phyloP scores from a whole-genome alignment of 495 filamentous ascomycete species.

The Neurospora sp. region DNA sequence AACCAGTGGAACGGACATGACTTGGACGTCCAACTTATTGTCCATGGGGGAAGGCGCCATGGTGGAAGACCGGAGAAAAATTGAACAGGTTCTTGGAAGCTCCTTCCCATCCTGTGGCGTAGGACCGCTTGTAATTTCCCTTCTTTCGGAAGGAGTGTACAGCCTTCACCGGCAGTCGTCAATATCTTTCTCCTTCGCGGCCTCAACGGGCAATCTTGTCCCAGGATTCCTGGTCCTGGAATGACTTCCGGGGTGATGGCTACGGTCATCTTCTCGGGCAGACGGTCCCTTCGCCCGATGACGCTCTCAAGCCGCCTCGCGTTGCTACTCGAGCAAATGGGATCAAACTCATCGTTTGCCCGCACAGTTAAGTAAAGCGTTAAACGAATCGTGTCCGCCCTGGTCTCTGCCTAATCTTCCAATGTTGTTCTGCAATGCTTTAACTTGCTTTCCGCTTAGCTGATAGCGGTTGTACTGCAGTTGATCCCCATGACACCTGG shows the following conservation, averaged over 20 bases:
- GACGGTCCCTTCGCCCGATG: not conserved
- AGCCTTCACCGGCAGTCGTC: not conserved
- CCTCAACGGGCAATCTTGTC: not conserved
- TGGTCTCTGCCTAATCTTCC: too few species aligned
- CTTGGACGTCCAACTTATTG: not conserved
- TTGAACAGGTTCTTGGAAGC: not conserved
- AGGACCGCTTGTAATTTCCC: not conserved
- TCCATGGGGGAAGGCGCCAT: not conserved
- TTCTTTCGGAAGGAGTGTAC: not conserved
- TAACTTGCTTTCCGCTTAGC: not conserved
- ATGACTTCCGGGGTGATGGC: not conserved
- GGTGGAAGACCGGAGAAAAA: not conserved
- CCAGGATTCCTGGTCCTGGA: not conserved
- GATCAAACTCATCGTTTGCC: not conserved
- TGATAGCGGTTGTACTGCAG: not conserved
- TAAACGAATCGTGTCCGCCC: too few species aligned
- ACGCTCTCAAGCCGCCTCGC: not conserved
- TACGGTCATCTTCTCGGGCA: not conserved
- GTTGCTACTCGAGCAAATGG: not conserved
- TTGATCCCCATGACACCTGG: not conserved
- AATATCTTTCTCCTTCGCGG: not conserved
- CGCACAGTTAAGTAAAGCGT: too few species aligned
- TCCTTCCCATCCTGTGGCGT: not conserved
- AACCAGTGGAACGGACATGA: not conserved
- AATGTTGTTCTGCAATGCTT: not conserved